These are phyloP conservation scores for Pichia norvegensis DNA, from an alignment of 1,139 yeast genomes.

Conservation along the genomic window DNA sequence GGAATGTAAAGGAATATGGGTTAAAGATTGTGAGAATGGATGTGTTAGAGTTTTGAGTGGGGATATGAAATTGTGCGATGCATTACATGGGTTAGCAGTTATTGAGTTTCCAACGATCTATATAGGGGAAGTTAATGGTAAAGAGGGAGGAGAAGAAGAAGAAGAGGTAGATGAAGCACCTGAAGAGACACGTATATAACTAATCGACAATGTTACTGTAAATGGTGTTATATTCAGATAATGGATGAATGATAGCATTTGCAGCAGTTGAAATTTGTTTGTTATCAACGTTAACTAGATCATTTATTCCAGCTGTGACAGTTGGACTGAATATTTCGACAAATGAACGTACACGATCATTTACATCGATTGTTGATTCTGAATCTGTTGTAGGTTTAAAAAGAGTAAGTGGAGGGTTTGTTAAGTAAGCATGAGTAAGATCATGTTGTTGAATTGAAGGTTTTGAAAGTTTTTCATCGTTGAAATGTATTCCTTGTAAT, in stretches of 20 bases:
- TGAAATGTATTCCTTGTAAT: background rate
- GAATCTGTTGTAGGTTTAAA: background rate
- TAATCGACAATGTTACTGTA: background rate
- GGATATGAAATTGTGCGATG: slow-evolving; percentile 32
- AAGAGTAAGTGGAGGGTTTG: slow-evolving; percentile 14
- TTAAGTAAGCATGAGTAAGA: slow-evolving; percentile 19
- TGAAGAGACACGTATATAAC: slow-evolving; percentile 5
- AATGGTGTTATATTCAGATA: background rate
- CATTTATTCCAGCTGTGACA: slow-evolving; percentile 43
- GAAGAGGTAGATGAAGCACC: slow-evolving; percentile 14
- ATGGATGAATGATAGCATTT: background rate
- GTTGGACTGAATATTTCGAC: slow-evolving; percentile 45
- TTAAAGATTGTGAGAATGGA: slow-evolving; percentile 8
- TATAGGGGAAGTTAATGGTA: slow-evolving; percentile 27
- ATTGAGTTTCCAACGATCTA: slow-evolving; percentile 72
- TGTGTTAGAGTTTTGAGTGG: background rate
- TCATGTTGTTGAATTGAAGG: slow-evolving; percentile 20
- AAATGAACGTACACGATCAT: slow-evolving; percentile 52
- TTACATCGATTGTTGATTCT: slow-evolving; percentile 35
- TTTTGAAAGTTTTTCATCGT: background rate
- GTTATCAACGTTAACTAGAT: slow-evolving; percentile 44
- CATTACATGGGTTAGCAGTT: slow-evolving; percentile 49
- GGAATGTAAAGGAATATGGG: slow-evolving; percentile 3
- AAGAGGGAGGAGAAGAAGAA: slow-evolving; percentile 10
- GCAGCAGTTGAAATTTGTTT: slow-evolving; percentile 17